Conservation (phyloP, 2,329 filamentous ascomycete species). For the Stagonosporopsis cucurbitacearum region DNA sequence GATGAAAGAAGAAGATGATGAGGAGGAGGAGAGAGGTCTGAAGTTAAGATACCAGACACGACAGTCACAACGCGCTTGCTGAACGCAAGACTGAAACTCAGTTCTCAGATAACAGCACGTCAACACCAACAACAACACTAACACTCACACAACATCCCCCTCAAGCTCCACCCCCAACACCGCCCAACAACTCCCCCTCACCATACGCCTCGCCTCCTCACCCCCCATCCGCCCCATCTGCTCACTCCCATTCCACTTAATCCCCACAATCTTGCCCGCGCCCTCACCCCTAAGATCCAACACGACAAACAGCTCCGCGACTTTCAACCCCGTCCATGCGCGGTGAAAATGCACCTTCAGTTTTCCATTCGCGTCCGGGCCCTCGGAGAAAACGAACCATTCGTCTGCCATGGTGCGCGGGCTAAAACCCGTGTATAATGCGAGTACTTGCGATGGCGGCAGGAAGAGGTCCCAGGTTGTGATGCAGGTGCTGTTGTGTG, state of each 20-base stretch:
- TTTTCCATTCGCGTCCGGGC: slow-evolving; percentile 41
- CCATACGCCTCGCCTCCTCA: slow-evolving; percentile 39
- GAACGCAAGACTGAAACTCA: background rate
- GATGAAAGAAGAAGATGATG: too few species aligned
- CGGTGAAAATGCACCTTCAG: slow-evolving; percentile 46
- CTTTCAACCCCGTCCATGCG: slow-evolving; percentile 42
- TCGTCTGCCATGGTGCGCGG: slow-evolving; percentile 35
- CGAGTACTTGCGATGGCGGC: slow-evolving; percentile 37
- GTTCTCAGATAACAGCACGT: background rate
- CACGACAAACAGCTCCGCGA: slow-evolving; percentile 44
- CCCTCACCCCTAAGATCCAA: slow-evolving; percentile 45
- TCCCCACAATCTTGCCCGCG: slow-evolving; percentile 43
- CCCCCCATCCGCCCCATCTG: slow-evolving; percentile 37
- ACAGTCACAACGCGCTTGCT: background rate
- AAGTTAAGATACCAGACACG: too few species aligned
- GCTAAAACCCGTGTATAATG: slow-evolving; percentile 38
- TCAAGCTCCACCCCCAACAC: slow-evolving; percentile 47
- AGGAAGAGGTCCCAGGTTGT: slow-evolving; percentile 43
- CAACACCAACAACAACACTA: slow-evolving; percentile 44
- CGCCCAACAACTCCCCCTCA: slow-evolving; percentile 33
- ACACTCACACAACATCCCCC: slow-evolving; percentile 58
- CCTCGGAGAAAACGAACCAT: slow-evolving; percentile 46
- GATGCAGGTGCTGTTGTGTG: slow-evolving; percentile 23
- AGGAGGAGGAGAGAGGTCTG: too few species aligned
- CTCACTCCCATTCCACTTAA: slow-evolving; percentile 43